Percentiles rank a stretch among this genome's conserved stretches.
These are phyloP conservation scores for Ophiocordyceps camponoti-saundersi DNA, from an alignment of 2,329 filamentous ascomycete species.

Conservation along the genomic window DNA sequence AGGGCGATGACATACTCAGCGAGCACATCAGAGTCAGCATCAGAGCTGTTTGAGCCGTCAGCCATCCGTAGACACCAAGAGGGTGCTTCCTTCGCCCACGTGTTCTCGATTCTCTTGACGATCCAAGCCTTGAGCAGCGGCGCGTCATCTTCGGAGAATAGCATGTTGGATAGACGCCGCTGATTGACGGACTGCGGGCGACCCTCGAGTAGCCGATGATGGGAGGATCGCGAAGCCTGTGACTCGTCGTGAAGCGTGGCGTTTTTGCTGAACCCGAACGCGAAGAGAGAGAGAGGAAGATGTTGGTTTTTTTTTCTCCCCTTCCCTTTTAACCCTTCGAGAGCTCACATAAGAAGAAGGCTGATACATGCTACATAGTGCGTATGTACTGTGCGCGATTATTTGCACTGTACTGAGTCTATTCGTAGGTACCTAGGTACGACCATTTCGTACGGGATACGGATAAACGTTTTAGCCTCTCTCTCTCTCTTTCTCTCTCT, in stretches of 20 bases:
- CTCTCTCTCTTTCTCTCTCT: no score
- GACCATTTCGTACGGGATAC: no score
- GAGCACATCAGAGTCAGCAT: slow-evolving; percentile 66
- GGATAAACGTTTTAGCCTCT: no score
- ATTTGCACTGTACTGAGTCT: neutral
- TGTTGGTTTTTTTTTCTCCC: neutral
- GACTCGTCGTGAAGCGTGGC: neutral
- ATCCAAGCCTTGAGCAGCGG: slow-evolving; percentile 59
- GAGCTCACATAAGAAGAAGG: neutral
- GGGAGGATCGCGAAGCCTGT: neutral
- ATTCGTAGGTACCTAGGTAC: neutral
- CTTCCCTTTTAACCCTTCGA: neutral
- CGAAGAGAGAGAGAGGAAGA: no score
- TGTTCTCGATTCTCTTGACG: slow-evolving; percentile 58
- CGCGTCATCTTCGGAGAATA: slow-evolving; percentile 46
- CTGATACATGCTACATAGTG: neutral
- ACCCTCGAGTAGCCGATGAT: neutral
- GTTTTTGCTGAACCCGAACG: neutral
- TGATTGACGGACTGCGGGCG: neutral
- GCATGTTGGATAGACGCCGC: slow-evolving; percentile 22
- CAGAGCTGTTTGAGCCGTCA: slow-evolving; percentile 33
- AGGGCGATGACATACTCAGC: slow-evolving; percentile 74
- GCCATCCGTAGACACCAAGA: neutral
- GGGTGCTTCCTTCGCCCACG: slow-evolving; percentile 27
- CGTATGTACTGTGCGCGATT: neutral